Percentiles rank a stretch among this genome's conserved stretches.
phyloP scores from a whole-genome alignment of 1,284 basidiomycete genomes.

The Marasmius tenuissimus region DNA sequence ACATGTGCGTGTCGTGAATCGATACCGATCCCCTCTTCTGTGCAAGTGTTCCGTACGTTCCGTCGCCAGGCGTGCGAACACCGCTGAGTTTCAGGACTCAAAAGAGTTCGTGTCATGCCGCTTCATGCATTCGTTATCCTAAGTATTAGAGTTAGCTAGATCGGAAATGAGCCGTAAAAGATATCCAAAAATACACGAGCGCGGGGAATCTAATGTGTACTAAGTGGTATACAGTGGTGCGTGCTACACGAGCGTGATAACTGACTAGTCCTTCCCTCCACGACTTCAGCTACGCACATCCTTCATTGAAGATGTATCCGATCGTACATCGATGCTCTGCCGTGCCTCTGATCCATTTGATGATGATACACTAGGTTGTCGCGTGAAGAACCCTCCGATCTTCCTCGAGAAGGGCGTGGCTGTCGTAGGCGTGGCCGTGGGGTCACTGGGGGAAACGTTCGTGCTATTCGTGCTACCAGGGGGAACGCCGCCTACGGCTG shows the following conservation, averaged over 20 bases:
- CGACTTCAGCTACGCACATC: background rate
- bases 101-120: too few species aligned
- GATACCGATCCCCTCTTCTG: too few species aligned
- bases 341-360: background rate
- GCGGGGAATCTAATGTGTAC: background rate
- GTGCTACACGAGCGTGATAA: background rate
- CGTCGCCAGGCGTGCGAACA: too few species aligned
- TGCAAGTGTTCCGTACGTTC: too few species aligned
- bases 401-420: background rate
- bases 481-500: background rate
- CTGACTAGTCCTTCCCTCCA: background rate
- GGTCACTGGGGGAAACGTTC: background rate
- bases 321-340: background rate
- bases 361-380: background rate
- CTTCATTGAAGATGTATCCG: background rate
- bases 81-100: too few species aligned
- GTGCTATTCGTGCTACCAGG: background rate
- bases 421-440: background rate
- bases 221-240: background rate
- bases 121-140: too few species aligned
- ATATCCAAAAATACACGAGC: background rate
- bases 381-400: background rate
- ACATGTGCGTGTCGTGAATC: too few species aligned
- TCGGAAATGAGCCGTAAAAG: too few species aligned
- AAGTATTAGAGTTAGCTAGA: too few species aligned